phyloP scores from a whole-genome alignment of 2,329 filamentous ascomycete genomes.

The Nemania sp. region DNA sequence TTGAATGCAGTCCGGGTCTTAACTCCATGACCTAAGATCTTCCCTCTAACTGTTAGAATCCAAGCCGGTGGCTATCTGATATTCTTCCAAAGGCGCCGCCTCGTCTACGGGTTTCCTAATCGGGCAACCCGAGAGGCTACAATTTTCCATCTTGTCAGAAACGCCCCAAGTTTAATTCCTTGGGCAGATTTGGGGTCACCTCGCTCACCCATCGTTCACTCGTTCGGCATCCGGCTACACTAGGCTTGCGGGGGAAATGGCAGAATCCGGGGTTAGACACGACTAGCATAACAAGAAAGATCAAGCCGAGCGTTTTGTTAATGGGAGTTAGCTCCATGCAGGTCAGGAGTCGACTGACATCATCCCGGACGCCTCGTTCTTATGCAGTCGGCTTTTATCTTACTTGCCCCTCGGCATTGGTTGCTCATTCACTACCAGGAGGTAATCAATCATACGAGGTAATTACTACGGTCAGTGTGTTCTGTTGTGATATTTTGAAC shows the following conservation, averaged over 20 bases:
- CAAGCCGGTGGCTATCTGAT: too few species aligned
- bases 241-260: slow-evolving; percentile 13
- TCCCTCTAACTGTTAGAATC: too few species aligned
- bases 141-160: neutral
- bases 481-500: too few species aligned
- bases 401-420: neutral
- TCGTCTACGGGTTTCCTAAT: slow-evolving; percentile 21
- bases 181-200: too few species aligned
- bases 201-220: too few species aligned
- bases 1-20: too few species aligned
- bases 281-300: neutral
- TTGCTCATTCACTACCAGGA: too few species aligned
- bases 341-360: neutral
- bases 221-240: too few species aligned
- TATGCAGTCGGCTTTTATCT: neutral
- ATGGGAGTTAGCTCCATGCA: slow-evolving; percentile 1
- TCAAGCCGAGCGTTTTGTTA: neutral
- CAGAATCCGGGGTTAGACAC: neutral
- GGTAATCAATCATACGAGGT: too few species aligned
- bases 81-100: too few species aligned
- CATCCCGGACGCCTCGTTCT: slow-evolving; percentile 12
- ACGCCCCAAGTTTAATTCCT: too few species aligned
- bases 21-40: too few species aligned
- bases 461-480: neutral
- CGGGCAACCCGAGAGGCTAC: slow-evolving; percentile 16